A percentile compares a stretch with the other conserved stretches of the same genome.
phyloP scores from a whole-genome alignment of 257 asterid species.

The Capsicum chinense region DNA sequence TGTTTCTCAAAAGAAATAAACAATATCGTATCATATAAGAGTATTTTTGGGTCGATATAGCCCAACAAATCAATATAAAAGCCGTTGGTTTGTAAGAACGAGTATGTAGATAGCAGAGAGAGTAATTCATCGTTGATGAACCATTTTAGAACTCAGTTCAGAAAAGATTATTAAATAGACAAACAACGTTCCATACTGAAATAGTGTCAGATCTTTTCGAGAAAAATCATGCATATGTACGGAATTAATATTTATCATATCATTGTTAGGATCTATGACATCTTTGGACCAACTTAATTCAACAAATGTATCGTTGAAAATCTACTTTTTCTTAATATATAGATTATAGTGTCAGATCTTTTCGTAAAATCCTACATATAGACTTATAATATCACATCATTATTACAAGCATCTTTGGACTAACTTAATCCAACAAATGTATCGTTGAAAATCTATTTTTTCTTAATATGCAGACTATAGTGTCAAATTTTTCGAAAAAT shows the following conservation, averaged over 20 bases:
- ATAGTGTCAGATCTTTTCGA: no score
- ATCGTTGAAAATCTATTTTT: not conserved
- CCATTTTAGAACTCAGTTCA: not conserved
- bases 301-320: not conserved
- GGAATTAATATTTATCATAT: no score
- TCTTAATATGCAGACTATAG: not conserved
- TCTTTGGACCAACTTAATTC: not conserved
- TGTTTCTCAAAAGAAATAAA: not conserved
- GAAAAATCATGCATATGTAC: not conserved
- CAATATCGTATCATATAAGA: not conserved
- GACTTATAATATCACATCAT: not conserved
- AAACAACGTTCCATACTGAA: not conserved
- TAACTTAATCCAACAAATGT: not conserved
- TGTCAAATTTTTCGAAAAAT: not conserved
- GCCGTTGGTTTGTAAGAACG: not conserved
- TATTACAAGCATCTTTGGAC: not conserved
- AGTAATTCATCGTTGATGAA: not conserved
- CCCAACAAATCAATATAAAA: not conserved
- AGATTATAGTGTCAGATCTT: not conserved
- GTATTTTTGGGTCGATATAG: not conserved
- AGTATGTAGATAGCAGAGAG: not conserved
- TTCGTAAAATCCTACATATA: no score
- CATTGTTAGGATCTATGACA: no score
- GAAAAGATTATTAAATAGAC: not conserved
- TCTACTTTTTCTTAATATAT: no score